Conservation (phyloP, 805 yeast species). For the Candida mattraensis region DNA sequence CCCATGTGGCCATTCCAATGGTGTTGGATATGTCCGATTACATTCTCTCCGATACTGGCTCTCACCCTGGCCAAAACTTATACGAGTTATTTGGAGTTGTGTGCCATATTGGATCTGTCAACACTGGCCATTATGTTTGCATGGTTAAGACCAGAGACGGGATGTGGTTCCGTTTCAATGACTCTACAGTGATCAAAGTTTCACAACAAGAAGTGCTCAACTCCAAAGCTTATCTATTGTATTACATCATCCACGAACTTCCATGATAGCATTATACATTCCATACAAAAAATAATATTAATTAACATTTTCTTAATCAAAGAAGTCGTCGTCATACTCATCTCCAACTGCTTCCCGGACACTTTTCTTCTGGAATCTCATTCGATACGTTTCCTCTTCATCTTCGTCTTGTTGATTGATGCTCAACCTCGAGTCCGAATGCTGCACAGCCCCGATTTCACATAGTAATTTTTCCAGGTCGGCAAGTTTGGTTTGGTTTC, state of each 20-base stretch:
- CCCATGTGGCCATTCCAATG: conserved; percentile 69
- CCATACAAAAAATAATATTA: conserved; percentile 1
- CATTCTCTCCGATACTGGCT: conserved; percentile 22
- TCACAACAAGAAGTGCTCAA: conserved; percentile 62
- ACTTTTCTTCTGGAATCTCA: conserved; percentile 58
- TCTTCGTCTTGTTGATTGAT: conserved; percentile 57
- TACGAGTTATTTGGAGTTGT: conserved; percentile 88
- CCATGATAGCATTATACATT: conserved; percentile 10
- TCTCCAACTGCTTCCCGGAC: conserved; percentile 42
- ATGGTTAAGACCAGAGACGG: conserved; percentile 70
- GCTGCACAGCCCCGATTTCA: conserved; percentile 61
- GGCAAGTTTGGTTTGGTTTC: conserved; percentile 64
- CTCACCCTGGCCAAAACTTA: conserved; percentile 29
- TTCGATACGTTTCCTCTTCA: conserved; percentile 49
- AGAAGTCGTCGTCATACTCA: conserved; percentile 45
- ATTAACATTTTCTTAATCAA: conserved; percentile 36
- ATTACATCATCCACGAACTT: conserved; percentile 54
- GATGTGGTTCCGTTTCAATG: conserved; percentile 91
- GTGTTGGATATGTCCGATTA: conserved; percentile 72
- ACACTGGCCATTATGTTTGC: conserved; percentile 93
- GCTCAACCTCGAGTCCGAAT: conserved; percentile 63
- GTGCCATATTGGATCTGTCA: conserved; percentile 88
- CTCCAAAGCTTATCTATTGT: conserved; percentile 78
- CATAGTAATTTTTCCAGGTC: conserved; percentile 79
- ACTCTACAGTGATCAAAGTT: conserved; percentile 72